phyloP scores from a whole-genome alignment of 1,284 basidiomycete species.

The Fomitopsis palustris region DNA sequence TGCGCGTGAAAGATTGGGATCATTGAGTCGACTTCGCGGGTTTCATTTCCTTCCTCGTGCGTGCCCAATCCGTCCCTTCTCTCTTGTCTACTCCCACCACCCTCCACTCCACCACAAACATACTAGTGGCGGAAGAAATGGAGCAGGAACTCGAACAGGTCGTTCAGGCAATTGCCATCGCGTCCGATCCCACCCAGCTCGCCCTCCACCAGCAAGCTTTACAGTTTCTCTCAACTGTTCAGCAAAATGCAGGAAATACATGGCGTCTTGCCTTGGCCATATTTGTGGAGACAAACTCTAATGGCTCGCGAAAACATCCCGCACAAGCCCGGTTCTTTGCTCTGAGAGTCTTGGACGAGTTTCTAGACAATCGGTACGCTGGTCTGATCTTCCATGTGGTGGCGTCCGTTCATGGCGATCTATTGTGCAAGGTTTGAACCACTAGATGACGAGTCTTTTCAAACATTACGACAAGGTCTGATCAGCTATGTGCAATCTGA shows the following conservation, averaged over 20 bases:
- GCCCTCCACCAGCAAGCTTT: constrained; percentile 77
- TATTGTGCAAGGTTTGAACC: constrained; percentile 54
- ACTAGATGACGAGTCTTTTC: constrained; percentile 66
- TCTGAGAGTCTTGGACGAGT: constrained; percentile 82
- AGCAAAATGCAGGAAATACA: constrained; percentile 69
- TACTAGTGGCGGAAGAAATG: constrained; percentile 36
- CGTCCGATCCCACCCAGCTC: constrained; percentile 72
- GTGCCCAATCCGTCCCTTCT: neutral
- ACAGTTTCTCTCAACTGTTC: constrained; percentile 73
- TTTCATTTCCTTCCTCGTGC: neutral
- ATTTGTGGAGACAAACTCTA: constrained; percentile 60
- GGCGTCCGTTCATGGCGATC: constrained; percentile 2
- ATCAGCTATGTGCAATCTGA: constrained; percentile 77
- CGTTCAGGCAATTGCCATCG: constrained; percentile 81
- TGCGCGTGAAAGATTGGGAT: constrained; percentile 4
- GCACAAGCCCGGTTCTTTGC: constrained; percentile 82
- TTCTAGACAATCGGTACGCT: constrained; percentile 79
- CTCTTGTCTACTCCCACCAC: neutral
- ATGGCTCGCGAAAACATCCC: constrained; percentile 63
- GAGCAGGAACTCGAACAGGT: constrained; percentile 73
- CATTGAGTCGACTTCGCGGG: constrained; percentile 2
- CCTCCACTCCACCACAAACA: neutral
- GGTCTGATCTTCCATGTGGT: neutral
- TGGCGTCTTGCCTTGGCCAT: constrained; percentile 78
- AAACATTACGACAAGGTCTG: constrained; percentile 64